These are phyloP conservation scores for Entomortierella chlamydospora DNA, from an alignment of 192 early-diverging fungal genomes.

Conservation along the genomic window DNA sequence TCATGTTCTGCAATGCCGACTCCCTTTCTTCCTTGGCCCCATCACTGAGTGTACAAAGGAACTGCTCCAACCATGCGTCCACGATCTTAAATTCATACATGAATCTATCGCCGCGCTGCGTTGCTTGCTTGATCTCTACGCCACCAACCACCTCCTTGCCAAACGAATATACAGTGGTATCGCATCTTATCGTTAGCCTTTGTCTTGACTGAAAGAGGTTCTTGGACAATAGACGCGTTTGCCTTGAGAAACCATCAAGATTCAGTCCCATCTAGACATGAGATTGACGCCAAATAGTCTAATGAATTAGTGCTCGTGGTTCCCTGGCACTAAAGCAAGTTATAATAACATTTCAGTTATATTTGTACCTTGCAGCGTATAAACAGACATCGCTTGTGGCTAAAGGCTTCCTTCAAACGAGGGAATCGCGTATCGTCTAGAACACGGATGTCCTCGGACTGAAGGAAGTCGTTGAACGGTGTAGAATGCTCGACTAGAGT, in stretches of 20 bases:
- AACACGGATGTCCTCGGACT: conserved; percentile 20
- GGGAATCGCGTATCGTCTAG: conserved; percentile 27
- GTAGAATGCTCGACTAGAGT: conserved; percentile 13
- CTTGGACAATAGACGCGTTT: conserved; percentile 4
- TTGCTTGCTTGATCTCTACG: conserved; percentile 58
- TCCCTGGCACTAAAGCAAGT: neutral
- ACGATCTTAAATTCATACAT: conserved; percentile 61
- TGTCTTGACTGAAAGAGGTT: conserved; percentile 59
- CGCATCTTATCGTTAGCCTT: conserved; percentile 56
- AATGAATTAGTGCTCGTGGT: neutral
- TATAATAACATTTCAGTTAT: neutral
- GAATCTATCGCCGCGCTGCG: conserved; percentile 50
- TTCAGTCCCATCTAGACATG: conserved; percentile 28
- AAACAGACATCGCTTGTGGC: conserved; percentile 19
- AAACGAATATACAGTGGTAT: conserved; percentile 61
- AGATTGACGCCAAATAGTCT: neutral
- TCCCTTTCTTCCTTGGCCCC: conserved; percentile 22
- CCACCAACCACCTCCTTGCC: conserved; percentile 55
- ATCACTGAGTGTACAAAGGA: conserved; percentile 4
- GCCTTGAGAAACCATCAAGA: neutral
- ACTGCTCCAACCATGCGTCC: conserved; percentile 54
- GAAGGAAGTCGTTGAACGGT: conserved; percentile 22
- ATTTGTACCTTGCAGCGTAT: conserved; percentile 14
- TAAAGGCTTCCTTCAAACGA: conserved; percentile 1
- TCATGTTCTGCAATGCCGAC: conserved; percentile 32